Base-by-base conservation (phyloP, 2,329 filamentous ascomycete genomes). In the Trichoderma hamatum region DNA sequence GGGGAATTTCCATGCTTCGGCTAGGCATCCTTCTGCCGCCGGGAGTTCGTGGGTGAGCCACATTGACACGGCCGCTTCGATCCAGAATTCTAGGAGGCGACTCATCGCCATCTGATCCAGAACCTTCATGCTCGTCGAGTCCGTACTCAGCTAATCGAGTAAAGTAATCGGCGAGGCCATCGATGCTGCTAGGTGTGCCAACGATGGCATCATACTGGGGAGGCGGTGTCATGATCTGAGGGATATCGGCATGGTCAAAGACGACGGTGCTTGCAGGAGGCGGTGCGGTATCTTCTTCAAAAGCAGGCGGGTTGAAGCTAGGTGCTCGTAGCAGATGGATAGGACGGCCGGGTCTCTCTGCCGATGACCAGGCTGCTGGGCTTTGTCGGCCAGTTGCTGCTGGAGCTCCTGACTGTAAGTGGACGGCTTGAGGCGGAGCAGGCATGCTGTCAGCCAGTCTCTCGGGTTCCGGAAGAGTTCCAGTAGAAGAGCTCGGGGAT, bases 91-190 rank as follows among this genome's bases (percentile, higher is more conserved):
- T 79, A 32, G 81, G 77, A 62, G 78, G 81, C 21, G 78, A 77
- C n/a, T 83, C 82, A n/a, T 82, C 81, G 3, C 76, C 78, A 13
- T 82, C 82, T 1, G 80, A 83, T 19, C 77, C 78, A 1, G 79
- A 80, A 7, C 83, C 82, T 0, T 82, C 80, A 16, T 67, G 63
- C 1, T 79, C 79, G 7, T 72, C 73, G 19, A 82, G 81, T 2
- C 93, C 90, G 68, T 92, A 91, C 72, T 93, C 87, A 0, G 92
- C 92, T 49, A 97, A 81, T 1, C 94, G 88, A 0, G 90, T 84
- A 77, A 97, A 97, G 78, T 97, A 97, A 75, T 97, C 94, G 1
- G 93, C 92, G 58, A 97, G 79, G 0, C 90, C 80, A 82, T 94
- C 79, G 77, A 93, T 83, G 80, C 89, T 84, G 80, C 89, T 84